Percentiles rank a stretch among this genome's conserved stretches.
Conservation (phyloP, 495 filamentous ascomycete species). For the Neurospora sp. region DNA sequence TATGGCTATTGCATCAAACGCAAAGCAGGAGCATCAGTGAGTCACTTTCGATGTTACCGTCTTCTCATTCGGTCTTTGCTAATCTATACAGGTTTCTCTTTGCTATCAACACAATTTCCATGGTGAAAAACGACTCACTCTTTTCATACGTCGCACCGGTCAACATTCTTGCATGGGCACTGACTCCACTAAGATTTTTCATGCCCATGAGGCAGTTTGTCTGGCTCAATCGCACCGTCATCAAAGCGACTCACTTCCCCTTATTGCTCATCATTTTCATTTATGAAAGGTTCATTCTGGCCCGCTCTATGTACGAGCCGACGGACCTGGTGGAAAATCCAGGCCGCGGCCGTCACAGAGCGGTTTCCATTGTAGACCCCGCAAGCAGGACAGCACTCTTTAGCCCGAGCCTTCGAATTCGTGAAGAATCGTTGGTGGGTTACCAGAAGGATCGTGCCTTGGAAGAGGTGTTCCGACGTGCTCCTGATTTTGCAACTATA, state of each 20-base stretch:
- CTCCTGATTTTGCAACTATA: conserved; percentile 32
- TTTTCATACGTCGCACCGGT: conserved; percentile 87
- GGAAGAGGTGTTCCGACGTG: conserved; percentile 78
- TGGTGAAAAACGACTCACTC: conserved; percentile 90
- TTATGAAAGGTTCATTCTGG: conserved; percentile 73
- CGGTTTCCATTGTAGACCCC: conserved; percentile 45
- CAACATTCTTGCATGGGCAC: conserved; percentile 79
- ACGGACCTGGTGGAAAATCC: conserved; percentile 56
- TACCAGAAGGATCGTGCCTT: conserved; percentile 82
- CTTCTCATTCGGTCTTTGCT: background rate
- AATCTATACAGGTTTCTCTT: conserved; percentile 55
- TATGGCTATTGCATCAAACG: conserved; percentile 86
- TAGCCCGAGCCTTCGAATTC: conserved; percentile 57
- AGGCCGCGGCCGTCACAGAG: conserved; percentile 26
- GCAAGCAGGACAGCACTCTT: conserved; percentile 46
- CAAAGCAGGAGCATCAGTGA: conserved; percentile 81
- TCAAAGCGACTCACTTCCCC: conserved; percentile 84
- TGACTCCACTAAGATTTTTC: conserved; percentile 67
- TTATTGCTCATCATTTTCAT: conserved; percentile 74
- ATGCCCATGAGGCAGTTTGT: conserved; percentile 74
- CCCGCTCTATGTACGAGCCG: conserved; percentile 58
- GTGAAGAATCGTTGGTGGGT: conserved; percentile 73
- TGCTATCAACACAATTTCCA: conserved; percentile 86
- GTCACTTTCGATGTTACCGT: background rate
- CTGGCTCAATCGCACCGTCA: conserved; percentile 69